Evolutionary conservation across 108 stramenopile genomes (phyloP).

Genomic region (Nitzschia putrida): DNA sequence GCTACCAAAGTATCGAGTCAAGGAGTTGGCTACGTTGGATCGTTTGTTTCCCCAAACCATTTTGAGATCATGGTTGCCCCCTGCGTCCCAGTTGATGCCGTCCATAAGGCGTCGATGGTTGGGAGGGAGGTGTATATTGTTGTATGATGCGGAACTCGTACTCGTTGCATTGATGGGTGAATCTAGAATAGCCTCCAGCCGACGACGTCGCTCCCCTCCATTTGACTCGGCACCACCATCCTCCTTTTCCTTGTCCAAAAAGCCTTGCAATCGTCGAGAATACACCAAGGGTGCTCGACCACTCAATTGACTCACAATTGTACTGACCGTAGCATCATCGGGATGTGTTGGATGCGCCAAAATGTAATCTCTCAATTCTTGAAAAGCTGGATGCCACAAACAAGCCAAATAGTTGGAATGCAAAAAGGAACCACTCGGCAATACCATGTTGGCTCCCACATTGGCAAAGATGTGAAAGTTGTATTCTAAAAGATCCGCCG

Average conservation of each 20-base stretch:
- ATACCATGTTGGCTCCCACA: conserved; percentile 66
- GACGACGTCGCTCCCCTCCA: conserved; percentile 13
- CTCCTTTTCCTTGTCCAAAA: no score
- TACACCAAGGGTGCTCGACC: conserved; percentile 76
- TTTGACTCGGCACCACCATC: conserved; percentile 11
- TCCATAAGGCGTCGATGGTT: conserved; percentile 29
- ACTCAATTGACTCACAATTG: conserved; percentile 72
- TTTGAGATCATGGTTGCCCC: conserved; percentile 40
- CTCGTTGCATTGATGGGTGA: not conserved
- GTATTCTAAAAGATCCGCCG: conserved; percentile 65
- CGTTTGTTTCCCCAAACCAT: conserved; percentile 74
- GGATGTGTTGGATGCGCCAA: conserved; percentile 75
- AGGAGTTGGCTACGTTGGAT: conserved; percentile 71
- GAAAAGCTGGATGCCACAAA: conserved; percentile 86
- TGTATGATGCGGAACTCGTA: no score
- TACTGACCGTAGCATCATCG: conserved; percentile 87
- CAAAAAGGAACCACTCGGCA: conserved; percentile 49
- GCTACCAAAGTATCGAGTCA: conserved; percentile 82
- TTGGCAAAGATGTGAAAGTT: conserved; percentile 80
- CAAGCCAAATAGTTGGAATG: conserved; percentile 81
- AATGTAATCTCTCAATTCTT: conserved; percentile 73
- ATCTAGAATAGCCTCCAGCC: not conserved
- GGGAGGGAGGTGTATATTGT: no score
- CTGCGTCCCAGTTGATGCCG: conserved; percentile 47
- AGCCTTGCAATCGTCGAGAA: conserved; percentile 36